Percentiles rank a stretch among this genome's conserved stretches.
Conservation (phyloP, 768 basidiomycete genomes). For the Cyathus striatus region DNA sequence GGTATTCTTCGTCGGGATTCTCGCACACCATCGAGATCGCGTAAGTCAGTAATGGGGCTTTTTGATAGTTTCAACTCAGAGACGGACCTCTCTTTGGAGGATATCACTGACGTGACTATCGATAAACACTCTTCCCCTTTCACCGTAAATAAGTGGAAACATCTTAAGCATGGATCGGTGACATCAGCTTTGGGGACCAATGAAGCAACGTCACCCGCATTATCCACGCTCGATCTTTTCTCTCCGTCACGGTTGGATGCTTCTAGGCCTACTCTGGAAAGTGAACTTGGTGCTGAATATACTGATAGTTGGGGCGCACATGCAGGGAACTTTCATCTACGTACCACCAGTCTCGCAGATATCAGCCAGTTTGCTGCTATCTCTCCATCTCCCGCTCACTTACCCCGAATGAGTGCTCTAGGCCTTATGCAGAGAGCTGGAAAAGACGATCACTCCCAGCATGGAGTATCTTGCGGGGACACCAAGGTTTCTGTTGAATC, state of each 20-base stretch:
- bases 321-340: constrained; percentile 37
- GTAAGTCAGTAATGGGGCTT: constrained; percentile 58
- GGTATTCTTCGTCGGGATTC: constrained; percentile 9
- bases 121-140: no score
- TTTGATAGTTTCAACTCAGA: constrained; percentile 37
- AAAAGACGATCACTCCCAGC: no score
- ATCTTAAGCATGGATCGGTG: no score
- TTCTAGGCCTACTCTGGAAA: constrained; percentile 37
- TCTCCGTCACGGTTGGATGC: constrained; percentile 15
- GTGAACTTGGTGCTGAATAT: constrained; percentile 54
- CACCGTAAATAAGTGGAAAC: no score
- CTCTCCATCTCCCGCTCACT: constrained; percentile 24
- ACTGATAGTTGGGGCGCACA: constrained; percentile 36
- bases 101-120: no score
- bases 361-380: constrained; percentile 40
- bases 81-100: no score
- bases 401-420: not conserved
- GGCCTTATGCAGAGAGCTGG: no score
- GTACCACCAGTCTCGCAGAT: constrained; percentile 52
- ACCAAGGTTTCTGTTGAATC: no score
- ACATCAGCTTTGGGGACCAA: no score
- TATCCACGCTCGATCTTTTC: constrained; percentile 27
- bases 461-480: no score
- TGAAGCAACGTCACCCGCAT: constrained; percentile 24
- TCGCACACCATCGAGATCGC: constrained; percentile 16